These are phyloP conservation scores for Heliamphora exappendiculata DNA, from an alignment of 148 eudicot genomes.

Conservation along the genomic window DNA sequence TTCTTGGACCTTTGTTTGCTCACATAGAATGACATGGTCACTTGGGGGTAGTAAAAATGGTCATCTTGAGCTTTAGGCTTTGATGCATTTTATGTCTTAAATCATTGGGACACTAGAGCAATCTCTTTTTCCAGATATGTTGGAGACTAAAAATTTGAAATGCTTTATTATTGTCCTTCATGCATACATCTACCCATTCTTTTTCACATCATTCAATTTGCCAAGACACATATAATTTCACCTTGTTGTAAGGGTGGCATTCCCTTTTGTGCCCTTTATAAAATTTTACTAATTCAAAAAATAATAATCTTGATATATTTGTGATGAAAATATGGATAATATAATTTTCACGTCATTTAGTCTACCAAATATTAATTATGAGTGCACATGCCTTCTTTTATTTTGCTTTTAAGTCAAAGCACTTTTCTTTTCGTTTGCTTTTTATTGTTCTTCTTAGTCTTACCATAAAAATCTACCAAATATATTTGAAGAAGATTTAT, in stretches of 20 bases:
- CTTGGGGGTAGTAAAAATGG: too few relatives aligned
- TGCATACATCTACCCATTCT: background rate
- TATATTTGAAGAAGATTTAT: background rate
- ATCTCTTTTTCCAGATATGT: constrained; percentile 21
- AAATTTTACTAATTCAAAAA: too few relatives aligned
- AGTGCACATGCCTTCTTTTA: background rate
- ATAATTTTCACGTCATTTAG: background rate
- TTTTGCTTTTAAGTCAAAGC: background rate
- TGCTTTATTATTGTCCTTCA: background rate
- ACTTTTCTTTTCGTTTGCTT: too few relatives aligned
- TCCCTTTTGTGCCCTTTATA: too few relatives aligned
- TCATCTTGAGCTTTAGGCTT: constrained; percentile 93
- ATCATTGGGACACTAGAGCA: constrained; percentile 74
- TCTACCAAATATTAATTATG: background rate
- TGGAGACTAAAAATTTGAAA: background rate
- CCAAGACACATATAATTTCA: background rate
- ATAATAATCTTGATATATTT: background rate
- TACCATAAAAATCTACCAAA: background rate
- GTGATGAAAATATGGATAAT: background rate
- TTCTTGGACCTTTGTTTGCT: too few relatives aligned
- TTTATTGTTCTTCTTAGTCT: background rate
- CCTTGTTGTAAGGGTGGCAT: too few relatives aligned
- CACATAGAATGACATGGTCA: too few relatives aligned
- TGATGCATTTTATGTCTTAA: constrained; percentile 90
- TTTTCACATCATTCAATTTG: background rate